Evolutionary conservation across 2,329 filamentous ascomycete species (phyloP).

Genomic region (Nemania sp.): DNA sequence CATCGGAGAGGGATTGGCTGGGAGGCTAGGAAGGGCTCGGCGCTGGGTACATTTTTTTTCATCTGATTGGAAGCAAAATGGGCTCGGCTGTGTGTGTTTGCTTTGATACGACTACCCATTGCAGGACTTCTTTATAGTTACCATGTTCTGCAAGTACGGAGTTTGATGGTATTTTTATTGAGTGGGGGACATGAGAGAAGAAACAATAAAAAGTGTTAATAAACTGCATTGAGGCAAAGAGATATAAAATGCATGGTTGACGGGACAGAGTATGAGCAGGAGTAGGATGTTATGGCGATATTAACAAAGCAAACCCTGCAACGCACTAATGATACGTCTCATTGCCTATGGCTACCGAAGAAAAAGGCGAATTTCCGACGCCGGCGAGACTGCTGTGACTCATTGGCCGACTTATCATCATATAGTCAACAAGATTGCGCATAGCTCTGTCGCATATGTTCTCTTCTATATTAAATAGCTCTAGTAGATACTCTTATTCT

Average conservation of each 20-base stretch:
- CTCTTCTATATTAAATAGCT: not conserved
- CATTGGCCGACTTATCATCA: slow-evolving; percentile 1
- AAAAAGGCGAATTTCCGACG: slow-evolving; percentile 19
- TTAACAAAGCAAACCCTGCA: not conserved
- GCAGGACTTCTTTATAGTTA: not conserved
- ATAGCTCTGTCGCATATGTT: too few relatives aligned
- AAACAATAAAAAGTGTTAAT: not conserved
- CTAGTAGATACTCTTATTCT: not conserved
- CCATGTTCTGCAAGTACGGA: slow-evolving; percentile 1
- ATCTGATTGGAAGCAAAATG: slow-evolving; percentile 1
- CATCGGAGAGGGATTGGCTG: too few relatives aligned
- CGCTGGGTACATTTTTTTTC: not conserved
- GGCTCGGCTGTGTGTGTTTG: slow-evolving; percentile 16
- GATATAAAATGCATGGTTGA: not conserved
- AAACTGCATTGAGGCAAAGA: not conserved
- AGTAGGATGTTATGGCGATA: not conserved
- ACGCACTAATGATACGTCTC: not conserved
- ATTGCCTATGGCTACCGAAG: not conserved
- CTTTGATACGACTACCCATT: slow-evolving; percentile 13
- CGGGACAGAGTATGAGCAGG: not conserved
- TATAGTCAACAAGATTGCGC: not conserved
- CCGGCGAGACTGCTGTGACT: slow-evolving; percentile 30
- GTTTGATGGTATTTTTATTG: slow-evolving; percentile 17
- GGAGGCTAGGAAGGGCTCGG: not conserved
- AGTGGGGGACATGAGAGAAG: not conserved